Evolutionary conservation across 179 eudicot species (phyloP), one percentile per base, ranked within the genome.

Genomic region (Corrigiola litoralis): DNA sequence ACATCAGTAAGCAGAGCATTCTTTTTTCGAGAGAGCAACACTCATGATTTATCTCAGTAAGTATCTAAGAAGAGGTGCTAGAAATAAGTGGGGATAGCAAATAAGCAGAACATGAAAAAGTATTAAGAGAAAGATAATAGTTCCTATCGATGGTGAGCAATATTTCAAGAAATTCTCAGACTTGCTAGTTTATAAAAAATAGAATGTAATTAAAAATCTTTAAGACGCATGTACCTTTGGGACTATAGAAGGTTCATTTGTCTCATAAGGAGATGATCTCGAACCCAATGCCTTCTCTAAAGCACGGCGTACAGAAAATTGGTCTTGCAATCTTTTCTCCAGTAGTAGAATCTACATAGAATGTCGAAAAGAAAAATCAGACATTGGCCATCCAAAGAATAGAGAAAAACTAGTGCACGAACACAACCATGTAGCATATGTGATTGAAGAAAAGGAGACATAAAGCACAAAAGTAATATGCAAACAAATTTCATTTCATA

Each of bases 281-380:
- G 78, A 88, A 60, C 91, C 96, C 71, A 94, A 68, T 59, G 92
- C 89, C 65, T 72, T 85, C 69, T 90, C 99, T 58, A 90, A 71
- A 68, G 90, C 80, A 69, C 85, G 70, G 7, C 95, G 89, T 13
- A 87, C 86, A 46, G 71, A 77, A 61, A 92, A 84, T 74, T 92
- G 97, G 42, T 75, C 80, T 59, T 86, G 85, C 61, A 90, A 74
- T 69, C 88, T 84, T 74, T 84, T 87, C 79, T 92, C 98, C 11
- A 92, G 91, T 61, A 78, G 87, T 61, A 82, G 56, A 80, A 92
- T 95, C 99, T 95, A 86, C 55, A 62, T 36, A 18, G 14, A 66
- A 56, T 33, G 58, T n/a, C 47, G 32, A 52, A 69, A 21, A 8
- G 1, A 45, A 45, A 38, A 55, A 27, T 60, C 40, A 71, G 51